phyloP scores from a whole-genome alignment of 2,329 filamentous ascomycete genomes.

The Fusarium setosum region DNA sequence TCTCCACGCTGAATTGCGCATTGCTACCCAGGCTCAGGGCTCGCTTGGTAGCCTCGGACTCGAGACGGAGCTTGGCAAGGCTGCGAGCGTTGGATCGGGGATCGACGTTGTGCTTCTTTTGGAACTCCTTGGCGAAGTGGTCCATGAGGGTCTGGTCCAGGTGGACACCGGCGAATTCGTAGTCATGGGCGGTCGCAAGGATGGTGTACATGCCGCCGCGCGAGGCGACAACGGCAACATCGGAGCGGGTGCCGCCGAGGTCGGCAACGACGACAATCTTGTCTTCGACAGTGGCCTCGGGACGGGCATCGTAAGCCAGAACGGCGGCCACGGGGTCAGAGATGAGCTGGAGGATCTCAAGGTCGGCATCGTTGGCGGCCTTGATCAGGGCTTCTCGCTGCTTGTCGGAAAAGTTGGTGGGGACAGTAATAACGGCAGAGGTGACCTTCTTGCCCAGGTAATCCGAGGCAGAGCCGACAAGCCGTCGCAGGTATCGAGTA shows the following conservation, averaged over 20 bases:
- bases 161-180: slow-evolving; percentile 87
- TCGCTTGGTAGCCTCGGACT: slow-evolving; percentile 93
- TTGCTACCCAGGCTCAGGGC: slow-evolving; percentile 88
- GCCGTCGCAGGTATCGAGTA: slow-evolving; percentile 84
- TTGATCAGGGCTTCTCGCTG: slow-evolving; percentile 85
- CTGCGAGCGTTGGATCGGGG: slow-evolving; percentile 84
- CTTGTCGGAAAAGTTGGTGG: slow-evolving; percentile 90
- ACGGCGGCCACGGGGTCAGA: slow-evolving; percentile 89
- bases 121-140: slow-evolving; percentile 98
- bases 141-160: slow-evolving; percentile 94
- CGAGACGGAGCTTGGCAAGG: slow-evolving; percentile 91
- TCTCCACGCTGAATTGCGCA: slow-evolving; percentile 93
- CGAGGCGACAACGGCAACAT: slow-evolving; percentile 90
- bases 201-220: slow-evolving; percentile 97
- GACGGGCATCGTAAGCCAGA: slow-evolving; percentile 89
- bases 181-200: slow-evolving; percentile 93
- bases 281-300: slow-evolving; percentile 79
- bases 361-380: slow-evolving; percentile 81
- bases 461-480: slow-evolving; percentile 86
- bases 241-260: slow-evolving; percentile 90
- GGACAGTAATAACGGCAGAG: slow-evolving; percentile 93
- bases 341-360: slow-evolving; percentile 94
- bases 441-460: slow-evolving; percentile 94
- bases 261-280: slow-evolving; percentile 94
- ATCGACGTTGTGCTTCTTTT: slow-evolving; percentile 95